phyloP scores from a whole-genome alignment of 805 yeast species.

The Sugiyamaella floridensis region DNA sequence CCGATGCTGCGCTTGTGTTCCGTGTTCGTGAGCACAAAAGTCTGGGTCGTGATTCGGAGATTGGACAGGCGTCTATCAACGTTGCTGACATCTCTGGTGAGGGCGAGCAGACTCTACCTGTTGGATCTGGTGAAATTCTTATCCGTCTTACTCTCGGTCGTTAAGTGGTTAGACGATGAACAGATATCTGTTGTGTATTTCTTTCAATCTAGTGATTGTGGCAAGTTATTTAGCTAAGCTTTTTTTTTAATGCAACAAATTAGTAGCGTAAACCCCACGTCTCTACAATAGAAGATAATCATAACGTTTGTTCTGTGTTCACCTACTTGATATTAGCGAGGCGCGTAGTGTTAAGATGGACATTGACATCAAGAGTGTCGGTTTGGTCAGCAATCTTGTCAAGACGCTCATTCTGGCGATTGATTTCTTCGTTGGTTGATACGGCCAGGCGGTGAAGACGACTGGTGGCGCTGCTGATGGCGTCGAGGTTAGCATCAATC shows the following conservation, averaged over 20 bases:
- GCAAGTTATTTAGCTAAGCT: not conserved
- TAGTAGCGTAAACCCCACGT: too few species aligned
- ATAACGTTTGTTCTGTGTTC: not conserved
- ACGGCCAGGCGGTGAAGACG: conserved; percentile 68
- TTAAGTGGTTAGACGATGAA: not conserved
- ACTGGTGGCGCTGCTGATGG: conserved; percentile 59
- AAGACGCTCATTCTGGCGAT: conserved; percentile 67
- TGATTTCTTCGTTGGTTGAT: conserved; percentile 69
- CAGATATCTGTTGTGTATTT: not conserved
- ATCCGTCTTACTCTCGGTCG: conserved; percentile 5
- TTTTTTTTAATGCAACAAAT: too few species aligned
- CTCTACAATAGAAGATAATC: not conserved
- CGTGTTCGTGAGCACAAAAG: conserved; percentile 60
- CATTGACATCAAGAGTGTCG: conserved; percentile 74
- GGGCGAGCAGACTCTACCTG: conserved; percentile 9
- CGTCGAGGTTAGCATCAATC: conserved; percentile 74
- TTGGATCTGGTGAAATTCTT: conserved; percentile 11
- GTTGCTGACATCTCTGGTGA: conserved; percentile 6
- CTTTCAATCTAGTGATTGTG: not conserved
- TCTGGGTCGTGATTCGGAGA: conserved; percentile 59
- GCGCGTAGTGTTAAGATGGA: conserved; percentile 68
- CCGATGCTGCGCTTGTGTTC: conserved; percentile 54
- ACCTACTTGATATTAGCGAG: conserved; percentile 37
- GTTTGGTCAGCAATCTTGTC: conserved; percentile 75
- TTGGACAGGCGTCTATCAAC: conserved; percentile 51